Conservation (phyloP, 163 green algal species). For the Scenedesmus sp. region DNA sequence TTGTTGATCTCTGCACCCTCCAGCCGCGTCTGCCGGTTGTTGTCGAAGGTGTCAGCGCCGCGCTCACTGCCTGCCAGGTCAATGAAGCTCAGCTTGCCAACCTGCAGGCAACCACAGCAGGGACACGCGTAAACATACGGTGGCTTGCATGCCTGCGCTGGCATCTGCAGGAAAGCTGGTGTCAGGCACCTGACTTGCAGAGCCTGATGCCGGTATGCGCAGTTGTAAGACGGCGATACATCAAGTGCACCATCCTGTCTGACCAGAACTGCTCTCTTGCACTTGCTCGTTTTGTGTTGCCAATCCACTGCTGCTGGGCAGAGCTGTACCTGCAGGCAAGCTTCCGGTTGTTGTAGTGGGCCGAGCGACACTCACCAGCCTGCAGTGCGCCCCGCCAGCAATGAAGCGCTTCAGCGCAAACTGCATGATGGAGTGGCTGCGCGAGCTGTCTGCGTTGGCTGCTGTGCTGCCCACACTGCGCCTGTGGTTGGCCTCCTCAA, state of each 20-base stretch:
- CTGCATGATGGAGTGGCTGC: conserved; percentile 96
- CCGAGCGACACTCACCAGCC: conserved; percentile 25
- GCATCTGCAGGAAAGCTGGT: too few species aligned
- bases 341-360: not conserved
- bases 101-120: conserved; percentile 2
- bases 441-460: conserved; percentile 96
- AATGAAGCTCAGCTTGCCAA: conserved; percentile 98
- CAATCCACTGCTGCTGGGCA: not conserved
- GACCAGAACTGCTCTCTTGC: too few species aligned
- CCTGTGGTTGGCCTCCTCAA: conserved; percentile 81
- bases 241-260: too few species aligned
- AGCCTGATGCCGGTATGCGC: too few species aligned
- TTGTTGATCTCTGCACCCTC: conserved; percentile 99
- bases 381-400: conserved; percentile 47
- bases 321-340: not conserved
- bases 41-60: conserved; percentile 93
- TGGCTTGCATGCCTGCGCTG: too few species aligned
- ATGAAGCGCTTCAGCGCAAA: conserved; percentile 83
- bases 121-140: not conserved
- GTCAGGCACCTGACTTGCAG: too few species aligned
- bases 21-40: conserved; percentile 92
- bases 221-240: too few species aligned
- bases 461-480: conserved; percentile 93
- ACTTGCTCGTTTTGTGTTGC: not conserved
- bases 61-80: conserved; percentile 98